Evolutionary conservation across 768 basidiomycete species (phyloP).

Genomic region (Asterophora lycoperdoides): DNA sequence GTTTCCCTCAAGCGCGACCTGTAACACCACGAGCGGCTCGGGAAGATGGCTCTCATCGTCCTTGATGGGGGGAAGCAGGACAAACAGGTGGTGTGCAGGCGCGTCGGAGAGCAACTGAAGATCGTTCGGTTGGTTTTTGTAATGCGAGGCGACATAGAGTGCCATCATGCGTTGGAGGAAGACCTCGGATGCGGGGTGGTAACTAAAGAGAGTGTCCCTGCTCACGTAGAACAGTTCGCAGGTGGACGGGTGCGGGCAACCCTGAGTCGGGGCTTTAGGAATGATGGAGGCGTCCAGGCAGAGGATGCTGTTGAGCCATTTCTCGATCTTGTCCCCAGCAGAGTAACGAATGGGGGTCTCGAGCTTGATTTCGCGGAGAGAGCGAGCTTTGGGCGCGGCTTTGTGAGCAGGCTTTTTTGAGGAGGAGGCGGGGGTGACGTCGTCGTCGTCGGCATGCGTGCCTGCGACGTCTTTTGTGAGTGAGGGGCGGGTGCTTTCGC

Average conservation of each 20-base stretch:
- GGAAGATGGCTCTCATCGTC: conserved; percentile 89
- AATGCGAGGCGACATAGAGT: conserved; percentile 94
- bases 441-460: conserved; percentile 39
- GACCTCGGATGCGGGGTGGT: conserved; percentile 94
- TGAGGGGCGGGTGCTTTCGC: conserved; percentile 83
- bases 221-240: conserved; percentile 97
- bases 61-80: conserved; percentile 87
- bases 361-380: conserved; percentile 89
- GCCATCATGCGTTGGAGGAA: conserved; percentile 99
- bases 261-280: conserved; percentile 45
- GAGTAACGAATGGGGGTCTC: conserved; percentile 94
- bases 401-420: conserved; percentile 53
- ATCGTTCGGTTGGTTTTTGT: conserved; percentile 99
- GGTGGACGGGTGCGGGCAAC: conserved; percentile 90
- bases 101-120: conserved; percentile 97
- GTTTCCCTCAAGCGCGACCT: conserved; percentile 93
- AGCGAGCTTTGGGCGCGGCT: conserved; percentile 63
- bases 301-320: conserved; percentile 86
- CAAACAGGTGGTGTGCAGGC: conserved; percentile 95
- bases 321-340: conserved; percentile 83
- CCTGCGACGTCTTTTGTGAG: conserved; percentile 55
- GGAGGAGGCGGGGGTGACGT: conserved; percentile 24
- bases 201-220: conserved; percentile 94
- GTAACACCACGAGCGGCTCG: conserved; percentile 92
- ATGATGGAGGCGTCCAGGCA: conserved; percentile 83